phyloP scores from a whole-genome alignment of 352 stramenopile genomes.

The Phytophthora nicotianae region DNA sequence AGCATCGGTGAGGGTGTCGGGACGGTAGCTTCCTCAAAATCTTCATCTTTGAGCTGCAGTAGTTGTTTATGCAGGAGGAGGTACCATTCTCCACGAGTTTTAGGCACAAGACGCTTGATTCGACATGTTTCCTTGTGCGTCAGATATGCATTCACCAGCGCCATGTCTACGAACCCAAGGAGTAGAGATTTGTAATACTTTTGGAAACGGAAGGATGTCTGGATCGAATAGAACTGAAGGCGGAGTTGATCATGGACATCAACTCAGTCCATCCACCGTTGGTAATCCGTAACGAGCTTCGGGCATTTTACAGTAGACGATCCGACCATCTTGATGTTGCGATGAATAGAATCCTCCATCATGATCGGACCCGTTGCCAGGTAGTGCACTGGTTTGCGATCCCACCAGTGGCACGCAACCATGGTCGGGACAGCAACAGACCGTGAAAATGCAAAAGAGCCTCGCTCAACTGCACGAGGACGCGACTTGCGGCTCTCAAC shows the following conservation, averaged over 20 bases:
- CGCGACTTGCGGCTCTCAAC: conserved; percentile 10
- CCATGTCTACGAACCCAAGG: conserved; percentile 1
- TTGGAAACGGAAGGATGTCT: conserved; percentile 1
- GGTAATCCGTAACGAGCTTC: conserved; percentile 32
- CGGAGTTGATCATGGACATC: too few species aligned
- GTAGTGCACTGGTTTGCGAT: too few species aligned
- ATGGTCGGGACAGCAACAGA: conserved; percentile 15
- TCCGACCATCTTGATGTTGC: conserved; percentile 25
- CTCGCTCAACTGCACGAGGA: conserved; percentile 14
- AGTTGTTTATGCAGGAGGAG: background rate
- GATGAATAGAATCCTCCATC: conserved; percentile 7
- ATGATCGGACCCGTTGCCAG: conserved; percentile 21
- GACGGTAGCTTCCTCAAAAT: background rate
- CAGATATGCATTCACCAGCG: conserved; percentile 1
- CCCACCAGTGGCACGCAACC: too few species aligned
- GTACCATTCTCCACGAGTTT: background rate
- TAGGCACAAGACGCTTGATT: background rate
- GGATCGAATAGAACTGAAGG: conserved; percentile 1
- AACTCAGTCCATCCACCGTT: conserved; percentile 6
- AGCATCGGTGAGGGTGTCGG: background rate
- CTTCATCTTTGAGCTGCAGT: background rate
- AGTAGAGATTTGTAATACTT: conserved; percentile 12
- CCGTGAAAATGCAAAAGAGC: conserved; percentile 18
- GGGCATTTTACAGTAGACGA: conserved; percentile 16
- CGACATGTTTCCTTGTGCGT: conserved; percentile 1